These are phyloP conservation scores for Penicillium concentricum DNA, from an alignment of 2,329 filamentous ascomycete genomes.

Conservation along the genomic window DNA sequence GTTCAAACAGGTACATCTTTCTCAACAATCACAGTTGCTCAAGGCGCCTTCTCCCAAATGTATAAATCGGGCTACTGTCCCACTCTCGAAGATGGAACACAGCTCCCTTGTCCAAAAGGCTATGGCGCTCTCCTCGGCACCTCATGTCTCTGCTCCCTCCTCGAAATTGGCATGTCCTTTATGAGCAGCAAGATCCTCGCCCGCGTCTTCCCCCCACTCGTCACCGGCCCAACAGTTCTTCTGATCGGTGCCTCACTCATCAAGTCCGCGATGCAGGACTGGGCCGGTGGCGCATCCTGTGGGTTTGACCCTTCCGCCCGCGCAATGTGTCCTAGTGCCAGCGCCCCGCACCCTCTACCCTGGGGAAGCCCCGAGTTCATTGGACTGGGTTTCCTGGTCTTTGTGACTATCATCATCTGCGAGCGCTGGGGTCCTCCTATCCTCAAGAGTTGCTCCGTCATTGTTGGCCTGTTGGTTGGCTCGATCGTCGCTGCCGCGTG, in stretches of 20 bases:
- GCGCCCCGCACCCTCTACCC: conserved; percentile 60
- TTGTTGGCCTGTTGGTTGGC: conserved; percentile 63
- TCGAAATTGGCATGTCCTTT: conserved; percentile 66
- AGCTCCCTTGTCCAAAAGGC: conserved; percentile 62
- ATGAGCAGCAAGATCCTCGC: conserved; percentile 60
- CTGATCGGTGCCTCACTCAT: conserved; percentile 67
- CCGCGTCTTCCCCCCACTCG: conserved; percentile 65
- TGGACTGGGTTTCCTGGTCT: conserved; percentile 66
- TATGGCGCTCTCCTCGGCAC: conserved; percentile 66
- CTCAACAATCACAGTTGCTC: conserved; percentile 64
- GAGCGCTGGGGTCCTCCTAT: conserved; percentile 69
- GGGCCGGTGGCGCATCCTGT: conserved; percentile 63
- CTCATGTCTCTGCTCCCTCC: conserved; percentile 45
- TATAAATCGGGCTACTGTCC: conserved; percentile 66
- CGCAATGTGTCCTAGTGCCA: conserved; percentile 59
- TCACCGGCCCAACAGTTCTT: conserved; percentile 66
- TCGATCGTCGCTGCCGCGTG: conserved; percentile 66
- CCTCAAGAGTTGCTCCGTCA: conserved; percentile 67
- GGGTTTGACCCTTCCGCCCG: conserved; percentile 43
- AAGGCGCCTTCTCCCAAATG: conserved; percentile 62
- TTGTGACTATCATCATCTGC: conserved; percentile 65
- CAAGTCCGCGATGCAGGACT: conserved; percentile 62
- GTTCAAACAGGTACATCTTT: conserved; percentile 56
- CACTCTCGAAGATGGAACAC: conserved; percentile 54
- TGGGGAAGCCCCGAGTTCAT: conserved; percentile 66